phyloP scores from a whole-genome alignment of 1,284 basidiomycete species.

The Ganoderma resinaceum region DNA sequence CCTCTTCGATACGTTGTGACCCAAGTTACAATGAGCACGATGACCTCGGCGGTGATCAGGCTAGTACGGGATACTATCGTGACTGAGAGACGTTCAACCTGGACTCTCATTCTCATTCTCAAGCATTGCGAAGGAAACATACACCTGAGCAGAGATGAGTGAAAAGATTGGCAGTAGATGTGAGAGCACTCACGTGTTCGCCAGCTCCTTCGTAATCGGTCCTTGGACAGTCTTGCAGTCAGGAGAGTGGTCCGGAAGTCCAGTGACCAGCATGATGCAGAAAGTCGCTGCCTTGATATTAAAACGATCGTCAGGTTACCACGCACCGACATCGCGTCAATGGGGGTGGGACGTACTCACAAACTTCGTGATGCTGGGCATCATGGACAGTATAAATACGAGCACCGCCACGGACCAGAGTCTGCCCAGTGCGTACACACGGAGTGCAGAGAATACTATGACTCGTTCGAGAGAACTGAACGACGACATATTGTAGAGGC shows the following conservation, averaged over 20 bases:
- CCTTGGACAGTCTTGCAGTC: slow-evolving; percentile 2
- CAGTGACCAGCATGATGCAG: background rate
- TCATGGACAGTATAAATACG: slow-evolving; percentile 11
- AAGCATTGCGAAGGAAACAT: background rate
- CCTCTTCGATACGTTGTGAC: background rate
- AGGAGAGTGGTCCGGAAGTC: background rate
- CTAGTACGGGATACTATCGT: slow-evolving; percentile 10
- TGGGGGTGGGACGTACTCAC: slow-evolving; percentile 3
- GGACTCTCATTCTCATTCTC: no score
- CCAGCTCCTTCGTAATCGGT: background rate
- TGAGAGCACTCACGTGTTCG: background rate
- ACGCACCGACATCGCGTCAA: no score
- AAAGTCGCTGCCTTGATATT: background rate
- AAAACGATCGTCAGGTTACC: background rate
- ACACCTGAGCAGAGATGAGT: background rate
- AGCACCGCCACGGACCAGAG: background rate
- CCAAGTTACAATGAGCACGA: slow-evolving; percentile 11
- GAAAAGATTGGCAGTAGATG: no score
- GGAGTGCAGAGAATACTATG: slow-evolving; percentile 18
- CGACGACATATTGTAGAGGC: background rate
- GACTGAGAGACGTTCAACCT: background rate
- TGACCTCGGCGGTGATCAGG: slow-evolving; percentile 7
- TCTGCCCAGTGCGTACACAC: slow-evolving; percentile 14
- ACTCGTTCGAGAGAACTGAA: background rate
- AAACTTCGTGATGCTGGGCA: slow-evolving; percentile 12